Evolutionary conservation across 257 asterid genomes (phyloP), one percentile per base, ranked within the genome.

Genomic region (Gentiana dahurica): DNA sequence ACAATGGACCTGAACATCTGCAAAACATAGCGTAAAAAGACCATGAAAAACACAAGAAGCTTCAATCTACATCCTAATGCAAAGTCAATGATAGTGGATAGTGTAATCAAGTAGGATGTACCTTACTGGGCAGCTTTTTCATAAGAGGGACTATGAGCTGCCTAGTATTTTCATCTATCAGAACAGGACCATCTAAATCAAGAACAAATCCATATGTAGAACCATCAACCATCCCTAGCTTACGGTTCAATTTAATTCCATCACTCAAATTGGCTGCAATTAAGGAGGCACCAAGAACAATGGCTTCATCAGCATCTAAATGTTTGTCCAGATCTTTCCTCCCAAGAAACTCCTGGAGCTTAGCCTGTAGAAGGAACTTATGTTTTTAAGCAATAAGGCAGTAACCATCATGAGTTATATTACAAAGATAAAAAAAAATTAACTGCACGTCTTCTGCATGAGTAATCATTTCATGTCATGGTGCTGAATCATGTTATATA

Each of bases 211-310:
- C 95, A 53, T 88, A 92, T 45, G 83, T 64, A 64, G 99, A 85
- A 66, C 99, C 99, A 72, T 92, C 99, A 46, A 92, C 60, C 97
- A 92, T 92, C 68, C 99, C 99, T 55, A 92, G 83, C 82, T 88
- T 88, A 64, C 99, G 99, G 69, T 92, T 92, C 65, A 92, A 78
- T 75, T 88, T 92, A 65, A 92, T 92, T 54, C 99, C 99, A 67
- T 92, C 99, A 73, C 99, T 92, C 77, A 92, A 73, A 73, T 92
- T 92, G 67, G 99, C 99, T 68, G 99, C 95, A 74, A 81, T 94
- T 60, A 92, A 72, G 34, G 99, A 85, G 74, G 97, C 95, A 59
- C 99, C 99, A 49, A 92, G 77, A 62, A 81, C 97, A 68, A 70
- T 83, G 59, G 99, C 99, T 77, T 92, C 99, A 66, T 92, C 99